phyloP scores from a whole-genome alignment of 2,329 filamentous ascomycete species.

The Xylariaceae sp. region DNA sequence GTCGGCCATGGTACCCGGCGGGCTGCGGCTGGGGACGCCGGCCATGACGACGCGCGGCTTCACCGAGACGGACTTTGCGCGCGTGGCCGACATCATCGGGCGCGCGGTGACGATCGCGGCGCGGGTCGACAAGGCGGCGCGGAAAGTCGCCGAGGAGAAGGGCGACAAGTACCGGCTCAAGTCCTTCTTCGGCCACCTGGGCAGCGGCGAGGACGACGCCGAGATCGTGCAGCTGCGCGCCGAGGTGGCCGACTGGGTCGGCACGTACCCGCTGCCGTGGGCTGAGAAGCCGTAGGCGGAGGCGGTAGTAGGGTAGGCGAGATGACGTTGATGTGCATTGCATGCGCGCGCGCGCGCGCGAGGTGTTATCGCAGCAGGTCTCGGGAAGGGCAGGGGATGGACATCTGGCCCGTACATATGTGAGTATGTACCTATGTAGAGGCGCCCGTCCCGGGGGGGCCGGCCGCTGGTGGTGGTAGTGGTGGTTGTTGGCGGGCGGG shows the following conservation, averaged over 20 bases:
- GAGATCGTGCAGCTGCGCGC: conserved; percentile 67
- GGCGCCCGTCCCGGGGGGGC: too few relatives aligned
- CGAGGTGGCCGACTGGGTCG: conserved; percentile 73
- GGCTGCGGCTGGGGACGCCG: conserved; percentile 87
- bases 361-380: too few relatives aligned
- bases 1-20: conserved; percentile 86
- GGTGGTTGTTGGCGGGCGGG: too few relatives aligned
- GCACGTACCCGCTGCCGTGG: conserved; percentile 67
- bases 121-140: conserved; percentile 65
- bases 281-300: conserved; percentile 28
- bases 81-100: conserved; percentile 80
- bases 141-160: conserved; percentile 59
- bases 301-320: too few relatives aligned
- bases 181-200: conserved; percentile 60
- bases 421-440: too few relatives aligned
- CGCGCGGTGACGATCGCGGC: conserved; percentile 72
- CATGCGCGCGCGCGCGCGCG: too few relatives aligned
- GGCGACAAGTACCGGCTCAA: conserved; percentile 61
- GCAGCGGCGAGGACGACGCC: conserved; percentile 57
- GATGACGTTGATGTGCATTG: conserved; percentile 14
- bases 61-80: conserved; percentile 75
- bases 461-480: too few relatives aligned
- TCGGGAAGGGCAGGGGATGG: too few relatives aligned
- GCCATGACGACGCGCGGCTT: conserved; percentile 99
- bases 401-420: too few relatives aligned